phyloP scores from a whole-genome alignment of 1,139 yeast genomes.

The Protomyces arabidopsidicola region DNA sequence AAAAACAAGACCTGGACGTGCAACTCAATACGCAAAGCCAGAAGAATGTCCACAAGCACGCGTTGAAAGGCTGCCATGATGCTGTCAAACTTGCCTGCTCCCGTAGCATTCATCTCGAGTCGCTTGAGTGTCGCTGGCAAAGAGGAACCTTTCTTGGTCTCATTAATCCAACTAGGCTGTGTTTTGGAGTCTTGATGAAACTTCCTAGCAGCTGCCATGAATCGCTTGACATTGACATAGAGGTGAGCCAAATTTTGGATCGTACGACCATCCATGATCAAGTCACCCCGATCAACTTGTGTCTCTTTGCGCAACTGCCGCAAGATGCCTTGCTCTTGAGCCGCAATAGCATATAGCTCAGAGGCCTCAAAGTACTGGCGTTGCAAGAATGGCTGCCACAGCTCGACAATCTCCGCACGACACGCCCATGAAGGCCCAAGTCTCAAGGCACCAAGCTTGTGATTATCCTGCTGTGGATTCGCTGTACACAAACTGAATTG shows the following conservation, averaged over 20 bases:
- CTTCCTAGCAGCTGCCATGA: neutral
- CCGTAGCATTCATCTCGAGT: neutral
- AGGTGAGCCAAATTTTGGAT: slow-evolving; percentile 1
- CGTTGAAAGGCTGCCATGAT: slow-evolving; percentile 12
- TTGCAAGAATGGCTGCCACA: slow-evolving; percentile 4
- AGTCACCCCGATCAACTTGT: neutral
- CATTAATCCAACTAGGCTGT: neutral
- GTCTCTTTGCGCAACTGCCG: neutral
- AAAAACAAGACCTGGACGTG: slow-evolving; percentile 26
- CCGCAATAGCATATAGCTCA: neutral
- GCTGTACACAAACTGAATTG: slow-evolving; percentile 11
- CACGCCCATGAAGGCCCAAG: slow-evolving; percentile 17
- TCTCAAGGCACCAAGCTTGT: slow-evolving; percentile 6
- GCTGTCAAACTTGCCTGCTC: slow-evolving; percentile 7
- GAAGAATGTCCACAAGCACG: slow-evolving; percentile 5
- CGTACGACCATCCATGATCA: slow-evolving; percentile 2
- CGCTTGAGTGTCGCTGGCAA: neutral
- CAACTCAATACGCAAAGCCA: slow-evolving; percentile 25
- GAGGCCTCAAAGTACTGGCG: neutral
- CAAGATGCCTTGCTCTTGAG: neutral
- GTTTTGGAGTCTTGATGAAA: neutral
- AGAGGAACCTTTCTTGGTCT: neutral
- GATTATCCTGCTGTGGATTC: slow-evolving; percentile 2
- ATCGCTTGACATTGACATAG: slow-evolving; percentile 1
- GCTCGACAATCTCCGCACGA: slow-evolving; percentile 1